phyloP scores from a whole-genome alignment of 495 filamentous ascomycete genomes.

The Xylaria venustula region DNA sequence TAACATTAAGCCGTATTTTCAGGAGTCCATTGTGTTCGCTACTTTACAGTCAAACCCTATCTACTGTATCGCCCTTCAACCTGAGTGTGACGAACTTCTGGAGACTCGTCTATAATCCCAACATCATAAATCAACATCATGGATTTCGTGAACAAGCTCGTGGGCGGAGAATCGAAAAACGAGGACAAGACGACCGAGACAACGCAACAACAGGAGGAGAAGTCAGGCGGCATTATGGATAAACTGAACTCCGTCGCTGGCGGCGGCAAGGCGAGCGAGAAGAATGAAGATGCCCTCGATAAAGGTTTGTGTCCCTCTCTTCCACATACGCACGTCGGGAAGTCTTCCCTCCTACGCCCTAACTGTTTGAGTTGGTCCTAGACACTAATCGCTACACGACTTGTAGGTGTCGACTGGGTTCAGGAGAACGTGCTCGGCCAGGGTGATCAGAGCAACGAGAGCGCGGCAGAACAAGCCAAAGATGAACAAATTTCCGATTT shows the following conservation, averaged over 20 bases:
- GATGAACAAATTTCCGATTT: conserved; percentile 65
- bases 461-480: conserved; percentile 70
- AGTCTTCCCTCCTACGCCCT: not conserved
- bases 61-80: not conserved
- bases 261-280: conserved; percentile 64
- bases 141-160: conserved; percentile 43
- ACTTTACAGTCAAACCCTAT: not conserved
- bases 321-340: not conserved
- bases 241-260: conserved; percentile 62
- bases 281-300: conserved; percentile 67
- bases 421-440: conserved; percentile 66
- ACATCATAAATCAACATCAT: conserved; percentile 19
- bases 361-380: not conserved
- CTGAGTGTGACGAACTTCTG: not conserved
- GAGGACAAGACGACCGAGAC: not conserved
- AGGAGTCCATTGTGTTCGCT: not conserved
- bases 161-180: conserved; percentile 19
- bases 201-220: conserved; percentile 5
- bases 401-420: conserved; percentile 61
- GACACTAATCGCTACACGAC: not conserved
- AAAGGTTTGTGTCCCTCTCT: conserved; percentile 47
- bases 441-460: conserved; percentile 68
- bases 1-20: no score
- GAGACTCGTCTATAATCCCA: not conserved
- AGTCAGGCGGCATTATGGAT: conserved; percentile 32